Base-by-base conservation (phyloP, 2,329 filamentous ascomycete genomes). In the Trichophyton schoenleinii region DNA sequence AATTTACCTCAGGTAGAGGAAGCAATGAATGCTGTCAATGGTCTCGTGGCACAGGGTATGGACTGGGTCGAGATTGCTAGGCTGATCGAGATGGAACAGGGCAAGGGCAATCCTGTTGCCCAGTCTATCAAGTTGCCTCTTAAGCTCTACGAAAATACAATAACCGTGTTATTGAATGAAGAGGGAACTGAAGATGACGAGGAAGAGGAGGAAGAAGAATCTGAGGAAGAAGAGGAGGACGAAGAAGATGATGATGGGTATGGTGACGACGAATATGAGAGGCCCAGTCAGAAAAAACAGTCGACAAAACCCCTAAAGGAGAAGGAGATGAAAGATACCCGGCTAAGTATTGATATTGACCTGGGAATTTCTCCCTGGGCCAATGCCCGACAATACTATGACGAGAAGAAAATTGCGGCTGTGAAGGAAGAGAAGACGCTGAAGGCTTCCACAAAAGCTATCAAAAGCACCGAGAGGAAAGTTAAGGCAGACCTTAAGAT, bases 1-100 rank as follows among this genome's bases (percentile, higher is more conserved):
- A 97, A 99, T 68, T 80, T 90, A 1, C 89, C 95, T 70, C 83
- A 91, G 58, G 91, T 97, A 0, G 88, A 96, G 71, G 94, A 97
- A 75, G 91, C 90, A 3, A 91, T 91, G 72, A 89, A 91, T 71
- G 91, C 94, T 2, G 87, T 99, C 60, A 97, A 95, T 71, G 89
- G 89, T 0, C 78, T 97, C n/a, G 84, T 99, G 63, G 84, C 84
- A 3, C 90, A 96, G 69, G 92, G 92, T 9, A 97, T 97, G 91
- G 94, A 99, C 68, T 99, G 94, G 94, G 85, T 90, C 9, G 88
- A 96, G 66, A 91, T 97, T 68, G 89, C 83, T 8, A 88, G 87
- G 62, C 77, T 99, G 64, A 88, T 99, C 59, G 90, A 96, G 71
- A 83, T 90, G 66, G 92, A 97, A 71, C 88, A 95, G 71, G 84